A percentile compares a stretch with the other conserved stretches of the same genome.
phyloP scores from a whole-genome alignment of 228 moss, liverwort and hornwort genomes.

The Sphagnum magellanicum region DNA sequence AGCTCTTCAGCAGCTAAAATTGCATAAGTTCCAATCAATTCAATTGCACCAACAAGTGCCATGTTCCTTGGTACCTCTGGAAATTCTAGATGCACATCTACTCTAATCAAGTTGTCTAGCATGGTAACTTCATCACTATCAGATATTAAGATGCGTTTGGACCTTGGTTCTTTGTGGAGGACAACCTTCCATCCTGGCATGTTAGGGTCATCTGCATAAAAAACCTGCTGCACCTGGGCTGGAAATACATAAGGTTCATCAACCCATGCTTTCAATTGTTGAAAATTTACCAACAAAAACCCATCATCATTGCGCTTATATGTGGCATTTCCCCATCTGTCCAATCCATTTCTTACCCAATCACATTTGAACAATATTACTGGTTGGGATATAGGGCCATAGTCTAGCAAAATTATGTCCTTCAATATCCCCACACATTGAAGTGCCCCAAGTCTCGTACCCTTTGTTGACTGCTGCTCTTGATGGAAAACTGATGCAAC shows the following conservation, averaged over 20 bases:
- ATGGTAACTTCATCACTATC: too few relatives aligned
- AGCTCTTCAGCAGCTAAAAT: too few relatives aligned
- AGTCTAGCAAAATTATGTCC: background rate
- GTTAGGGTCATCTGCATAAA: slow-evolving; percentile 1
- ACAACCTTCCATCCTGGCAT: background rate
- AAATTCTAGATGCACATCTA: too few relatives aligned
- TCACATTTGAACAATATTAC: background rate
- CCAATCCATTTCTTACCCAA: background rate
- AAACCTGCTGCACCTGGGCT: slow-evolving; percentile 3
- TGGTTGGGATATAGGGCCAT: background rate
- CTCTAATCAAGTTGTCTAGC: too few relatives aligned
- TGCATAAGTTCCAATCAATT: too few relatives aligned
- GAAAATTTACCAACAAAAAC: too few relatives aligned
- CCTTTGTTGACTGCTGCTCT: background rate
- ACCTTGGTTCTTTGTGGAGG: too few relatives aligned
- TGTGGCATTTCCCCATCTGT: background rate
- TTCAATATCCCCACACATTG: background rate
- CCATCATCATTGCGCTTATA: background rate
- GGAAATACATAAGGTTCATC: slow-evolving; percentile 4
- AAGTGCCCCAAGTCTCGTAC: background rate
- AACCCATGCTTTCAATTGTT: background rate
- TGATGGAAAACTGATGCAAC: background rate
- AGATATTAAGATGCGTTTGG: too few relatives aligned
- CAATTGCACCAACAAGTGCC: too few relatives aligned
- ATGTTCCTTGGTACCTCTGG: too few relatives aligned